Percentiles rank a stretch among this genome's conserved stretches.
Evolutionary conservation across 768 basidiomycete genomes (phyloP).

Genomic region (Tremella mesenterica): DNA sequence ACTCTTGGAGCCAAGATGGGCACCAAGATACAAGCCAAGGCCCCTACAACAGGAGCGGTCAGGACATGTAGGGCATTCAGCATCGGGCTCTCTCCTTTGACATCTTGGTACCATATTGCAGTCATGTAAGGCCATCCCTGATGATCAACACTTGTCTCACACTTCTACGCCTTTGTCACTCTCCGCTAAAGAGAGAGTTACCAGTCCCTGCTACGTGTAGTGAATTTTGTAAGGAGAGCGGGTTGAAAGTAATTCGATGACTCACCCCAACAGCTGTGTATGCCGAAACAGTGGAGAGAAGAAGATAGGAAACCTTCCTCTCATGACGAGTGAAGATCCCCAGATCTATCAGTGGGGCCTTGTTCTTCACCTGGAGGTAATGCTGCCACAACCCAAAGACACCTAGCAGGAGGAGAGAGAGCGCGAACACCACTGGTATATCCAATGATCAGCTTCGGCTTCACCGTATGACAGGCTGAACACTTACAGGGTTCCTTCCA

Average conservation of each 20-base stretch:
- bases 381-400: conserved; percentile 59
- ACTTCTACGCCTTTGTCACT: too few species aligned
- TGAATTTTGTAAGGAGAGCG: too few species aligned
- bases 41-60: background rate
- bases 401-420: conserved; percentile 54
- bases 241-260: background rate
- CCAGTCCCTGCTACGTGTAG: too few species aligned
- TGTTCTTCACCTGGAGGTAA: conserved; percentile 49
- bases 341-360: conserved; percentile 18
- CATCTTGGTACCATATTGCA: conserved; percentile 21
- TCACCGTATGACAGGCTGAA: background rate
- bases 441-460: background rate
- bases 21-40: background rate
- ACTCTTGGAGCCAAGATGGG: conserved; percentile 1
- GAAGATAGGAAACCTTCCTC: conserved; percentile 6
- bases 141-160: background rate
- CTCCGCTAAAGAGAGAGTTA: too few species aligned
- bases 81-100: conserved; percentile 13
- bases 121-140: conserved; percentile 4
- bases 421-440: conserved; percentile 58
- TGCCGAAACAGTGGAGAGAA: conserved; percentile 7
- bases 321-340: conserved; percentile 22
- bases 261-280: conserved; percentile 8
- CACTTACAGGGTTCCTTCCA: conserved; percentile 54
- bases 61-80: conserved; percentile 9